These are phyloP conservation scores for Brassica incana DNA, from an alignment of 345 rosid genomes.

Conservation along the genomic window DNA sequence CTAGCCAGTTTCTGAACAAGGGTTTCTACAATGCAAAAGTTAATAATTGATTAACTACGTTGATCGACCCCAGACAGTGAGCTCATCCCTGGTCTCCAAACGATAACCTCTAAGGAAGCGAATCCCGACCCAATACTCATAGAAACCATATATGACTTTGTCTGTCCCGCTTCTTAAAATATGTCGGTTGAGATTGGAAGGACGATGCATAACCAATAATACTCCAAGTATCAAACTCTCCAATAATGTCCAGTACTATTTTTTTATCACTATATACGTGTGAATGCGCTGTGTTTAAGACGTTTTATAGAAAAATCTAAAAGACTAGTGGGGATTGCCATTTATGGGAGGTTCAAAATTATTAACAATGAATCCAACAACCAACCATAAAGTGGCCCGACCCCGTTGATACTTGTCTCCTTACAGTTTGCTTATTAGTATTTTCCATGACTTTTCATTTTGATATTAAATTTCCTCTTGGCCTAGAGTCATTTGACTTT, in stretches of 20 bases:
- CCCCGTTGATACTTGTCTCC: slow-evolving; percentile 19
- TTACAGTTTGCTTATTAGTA: neutral
- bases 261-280: neutral
- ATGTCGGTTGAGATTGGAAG: neutral
- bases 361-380: slow-evolving; percentile 23
- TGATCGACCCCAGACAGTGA: no score
- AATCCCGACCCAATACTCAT: no score
- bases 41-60: no score
- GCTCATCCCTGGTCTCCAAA: no score
- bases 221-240: neutral
- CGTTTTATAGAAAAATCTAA: neutral
- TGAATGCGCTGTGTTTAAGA: neutral
- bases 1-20: no score
- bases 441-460: neutral
- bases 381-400: slow-evolving; percentile 27
- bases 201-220: neutral
- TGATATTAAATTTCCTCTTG: neutral
- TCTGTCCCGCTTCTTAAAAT: neutral
- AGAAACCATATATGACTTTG: no score
- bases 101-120: no score
- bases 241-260: neutral
- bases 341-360: slow-evolving; percentile 25
- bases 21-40: no score
- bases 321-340: slow-evolving; percentile 21
- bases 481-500: slow-evolving; percentile 1